Base-by-base conservation (phyloP, 2,329 filamentous ascomycete species). In the Verticillium tricorpus region DNA sequence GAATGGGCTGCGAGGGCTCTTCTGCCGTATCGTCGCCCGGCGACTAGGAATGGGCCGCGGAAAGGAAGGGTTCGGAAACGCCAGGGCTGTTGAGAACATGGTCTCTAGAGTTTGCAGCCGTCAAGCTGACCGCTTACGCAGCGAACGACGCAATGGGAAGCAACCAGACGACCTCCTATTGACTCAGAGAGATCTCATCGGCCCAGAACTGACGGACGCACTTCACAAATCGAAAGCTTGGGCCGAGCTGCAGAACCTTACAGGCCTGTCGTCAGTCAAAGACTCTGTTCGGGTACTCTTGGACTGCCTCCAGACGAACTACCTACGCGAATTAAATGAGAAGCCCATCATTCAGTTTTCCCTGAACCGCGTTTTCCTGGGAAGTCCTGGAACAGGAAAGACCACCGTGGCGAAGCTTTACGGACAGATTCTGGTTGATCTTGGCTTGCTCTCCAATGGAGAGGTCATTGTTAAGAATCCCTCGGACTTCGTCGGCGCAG, bases 331-430 rank as follows among this genome's bases (percentile, higher is more conserved):
- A 68, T 73, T 93, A 0, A 67, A 76, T 0, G 89, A 92, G 66
- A 76, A 88, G 68, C 79, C 82, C 0, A 70, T 80, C 0, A 75
- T 92, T 0, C 74, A 87, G 60, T 86, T 85, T 59, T 85, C 81
- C 0, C 77, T 92, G 0, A 93, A 92, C 70, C 79, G 82, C 8
- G 84, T 92, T 1, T 91, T 93, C 61, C 69, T 92, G 0, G 90
- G 90, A 0, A 83, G 80, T 1, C 90, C 91, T 0, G 90, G 91
- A 0, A 93, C 90, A 0, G 90, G 90, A 0, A 93, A 93, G 67
- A 93, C 90, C 0, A 88, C 88, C 0, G 86, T 93, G 0, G 91
- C 89, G 0, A 91, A 90, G 69, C 73, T 92, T 0, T 93, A 92
- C 65, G 90, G 88, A 0, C 74, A 80, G 45, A 88, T 93, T 2